Percentiles rank a stretch among this genome's conserved stretches.
These are phyloP conservation scores for Juglanconis juglandina DNA, from an alignment of 2,329 filamentous ascomycete species.

Conservation along the genomic window DNA sequence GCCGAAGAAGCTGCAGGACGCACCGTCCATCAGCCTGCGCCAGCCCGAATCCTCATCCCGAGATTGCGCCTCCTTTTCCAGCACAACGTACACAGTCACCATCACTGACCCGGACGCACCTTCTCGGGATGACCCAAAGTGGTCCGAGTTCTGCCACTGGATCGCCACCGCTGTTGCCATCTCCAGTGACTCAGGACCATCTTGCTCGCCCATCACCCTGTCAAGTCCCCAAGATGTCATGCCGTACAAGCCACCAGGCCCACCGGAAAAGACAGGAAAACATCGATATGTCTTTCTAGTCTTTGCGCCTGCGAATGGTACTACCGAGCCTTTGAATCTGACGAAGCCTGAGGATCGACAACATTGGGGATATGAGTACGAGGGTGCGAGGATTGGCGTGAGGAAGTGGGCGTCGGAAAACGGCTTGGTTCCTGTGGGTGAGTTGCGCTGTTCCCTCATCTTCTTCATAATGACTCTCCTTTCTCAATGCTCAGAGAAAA, in stretches of 20 bases:
- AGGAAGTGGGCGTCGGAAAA: conserved; percentile 39
- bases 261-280: conserved; percentile 39
- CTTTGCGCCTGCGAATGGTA: conserved; percentile 37
- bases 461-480: not conserved
- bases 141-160: conserved; percentile 46
- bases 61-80: not conserved
- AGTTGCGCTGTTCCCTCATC: conserved; percentile 20
- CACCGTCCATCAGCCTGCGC: conserved; percentile 31
- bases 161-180: conserved; percentile 33
- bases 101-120: conserved; percentile 43
- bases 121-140: conserved; percentile 38
- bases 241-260: conserved; percentile 38
- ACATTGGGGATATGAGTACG: conserved; percentile 38
- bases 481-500: not conserved
- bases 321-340: conserved; percentile 31
- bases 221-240: conserved; percentile 32
- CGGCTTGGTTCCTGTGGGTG: conserved; percentile 39
- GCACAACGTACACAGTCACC: conserved; percentile 29
- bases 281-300: conserved; percentile 42
- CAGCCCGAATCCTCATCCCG: conserved; percentile 16
- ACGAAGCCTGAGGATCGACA: conserved; percentile 34
- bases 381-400: conserved; percentile 33
- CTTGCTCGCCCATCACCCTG: conserved; percentile 4
- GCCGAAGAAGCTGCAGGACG: conserved; percentile 31
- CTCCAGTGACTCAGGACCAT: conserved; percentile 8